Conservation (phyloP, 2,329 filamentous ascomycete species). For the Helotiales sp. region DNA sequence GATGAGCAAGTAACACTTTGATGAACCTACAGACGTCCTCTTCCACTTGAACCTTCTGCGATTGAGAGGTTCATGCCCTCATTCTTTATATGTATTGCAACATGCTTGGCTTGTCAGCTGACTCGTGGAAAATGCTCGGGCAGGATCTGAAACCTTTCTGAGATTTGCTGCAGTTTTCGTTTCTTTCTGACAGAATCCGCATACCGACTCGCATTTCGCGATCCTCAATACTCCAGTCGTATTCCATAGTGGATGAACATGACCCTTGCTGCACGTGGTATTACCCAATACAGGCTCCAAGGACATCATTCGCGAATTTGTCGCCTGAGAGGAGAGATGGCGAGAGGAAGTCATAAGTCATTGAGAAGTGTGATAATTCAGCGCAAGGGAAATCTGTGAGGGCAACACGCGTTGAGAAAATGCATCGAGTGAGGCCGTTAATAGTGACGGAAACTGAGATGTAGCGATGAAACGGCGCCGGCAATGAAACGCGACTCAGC, state of each 20-base stretch:
- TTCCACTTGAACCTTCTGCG: slow-evolving; percentile 30
- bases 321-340: neutral
- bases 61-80: slow-evolving; percentile 30
- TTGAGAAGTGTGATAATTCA: neutral
- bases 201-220: slow-evolving; percentile 32
- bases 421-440: neutral
- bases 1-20: neutral
- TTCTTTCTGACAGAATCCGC: slow-evolving; percentile 34
- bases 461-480: neutral
- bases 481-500: neutral
- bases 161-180: slow-evolving; percentile 34
- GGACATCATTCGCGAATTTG: slow-evolving; percentile 2
- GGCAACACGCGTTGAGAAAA: neutral
- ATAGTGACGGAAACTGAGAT: neutral
- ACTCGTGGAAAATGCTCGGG: neutral
- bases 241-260: slow-evolving; percentile 32
- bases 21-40: slow-evolving; percentile 29
- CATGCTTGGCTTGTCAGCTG: slow-evolving; percentile 26
- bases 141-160: slow-evolving; percentile 25
- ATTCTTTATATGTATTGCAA: slow-evolving; percentile 34
- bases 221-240: slow-evolving; percentile 29
- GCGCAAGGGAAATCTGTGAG: neutral
- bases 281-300: slow-evolving; percentile 15
- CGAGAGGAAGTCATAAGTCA: neutral
- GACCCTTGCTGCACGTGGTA: slow-evolving; percentile 32